These are phyloP conservation scores for Chytriomyces sp. DNA, from an alignment of 192 early-diverging fungal genomes.

Conservation along the genomic window DNA sequence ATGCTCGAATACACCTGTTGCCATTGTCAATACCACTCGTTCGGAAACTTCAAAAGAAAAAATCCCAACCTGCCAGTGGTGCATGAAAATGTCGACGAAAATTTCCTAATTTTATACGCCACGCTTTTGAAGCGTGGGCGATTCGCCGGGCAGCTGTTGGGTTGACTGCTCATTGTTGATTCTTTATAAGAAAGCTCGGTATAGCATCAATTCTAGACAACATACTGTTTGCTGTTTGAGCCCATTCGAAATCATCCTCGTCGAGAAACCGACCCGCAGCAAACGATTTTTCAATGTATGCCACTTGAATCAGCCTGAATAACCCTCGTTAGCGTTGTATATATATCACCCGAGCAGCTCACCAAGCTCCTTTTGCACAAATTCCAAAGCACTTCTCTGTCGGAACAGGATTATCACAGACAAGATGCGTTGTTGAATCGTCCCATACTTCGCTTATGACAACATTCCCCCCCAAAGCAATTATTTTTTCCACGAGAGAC, in stretches of 20 bases:
- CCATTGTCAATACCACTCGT: background rate
- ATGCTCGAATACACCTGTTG: background rate
- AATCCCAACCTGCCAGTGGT: background rate
- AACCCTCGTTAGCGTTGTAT: background rate
- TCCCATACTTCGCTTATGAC: slow-evolving; percentile 36
- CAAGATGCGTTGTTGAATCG: slow-evolving; percentile 47
- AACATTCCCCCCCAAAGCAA: slow-evolving; percentile 44
- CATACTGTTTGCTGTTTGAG: background rate
- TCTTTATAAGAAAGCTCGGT: background rate
- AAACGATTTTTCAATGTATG: slow-evolving; percentile 43
- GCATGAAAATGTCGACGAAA: slow-evolving; percentile 24
- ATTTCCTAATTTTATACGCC: slow-evolving; percentile 44
- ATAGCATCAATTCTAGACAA: background rate
- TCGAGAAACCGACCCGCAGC: slow-evolving; percentile 44
- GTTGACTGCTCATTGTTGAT: background rate
- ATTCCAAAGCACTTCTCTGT: slow-evolving; percentile 53
- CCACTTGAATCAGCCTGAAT: slow-evolving; percentile 40
- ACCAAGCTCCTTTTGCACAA: slow-evolving; percentile 48
- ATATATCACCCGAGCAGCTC: background rate
- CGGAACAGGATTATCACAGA: slow-evolving; percentile 39
- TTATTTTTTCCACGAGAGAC: slow-evolving; percentile 21
- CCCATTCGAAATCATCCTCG: slow-evolving; percentile 54
- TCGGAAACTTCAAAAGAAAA: background rate
- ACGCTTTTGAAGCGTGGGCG: slow-evolving; percentile 32
- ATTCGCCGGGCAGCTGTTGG: slow-evolving; percentile 14